These are phyloP conservation scores for Hypomontagnella monticulosa DNA, from an alignment of 495 filamentous ascomycete genomes.

Conservation along the genomic window DNA sequence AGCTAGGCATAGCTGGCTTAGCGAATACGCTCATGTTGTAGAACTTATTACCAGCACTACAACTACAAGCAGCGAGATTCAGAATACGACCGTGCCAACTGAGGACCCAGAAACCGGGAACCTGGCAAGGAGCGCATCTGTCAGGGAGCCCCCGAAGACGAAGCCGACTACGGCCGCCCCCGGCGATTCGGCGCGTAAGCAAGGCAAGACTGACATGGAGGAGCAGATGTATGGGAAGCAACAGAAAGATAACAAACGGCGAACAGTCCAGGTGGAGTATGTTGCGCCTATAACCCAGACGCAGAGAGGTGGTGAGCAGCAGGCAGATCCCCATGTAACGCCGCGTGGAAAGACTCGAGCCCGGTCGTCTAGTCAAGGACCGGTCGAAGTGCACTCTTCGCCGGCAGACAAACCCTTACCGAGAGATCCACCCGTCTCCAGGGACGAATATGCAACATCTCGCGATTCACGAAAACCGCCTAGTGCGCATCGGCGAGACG, in stretches of 20 bases:
- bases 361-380: conserved; percentile 59
- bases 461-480: conserved; percentile 55
- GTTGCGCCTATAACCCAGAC: conserved; percentile 91
- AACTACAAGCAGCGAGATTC: conserved; percentile 85
- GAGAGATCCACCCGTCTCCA: conserved; percentile 57
- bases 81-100: conserved; percentile 76
- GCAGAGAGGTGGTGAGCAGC: conserved; percentile 60
- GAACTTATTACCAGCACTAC: conserved; percentile 96
- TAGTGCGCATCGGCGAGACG: conserved; percentile 58
- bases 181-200: conserved; percentile 76
- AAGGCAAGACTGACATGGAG: conserved; percentile 78
- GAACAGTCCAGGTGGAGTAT: conserved; percentile 98
- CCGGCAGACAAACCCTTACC: conserved; percentile 63
- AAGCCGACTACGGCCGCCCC: conserved; percentile 64
- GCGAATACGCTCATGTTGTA: conserved; percentile 93
- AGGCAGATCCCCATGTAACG: conserved; percentile 31
- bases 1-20: conserved; percentile 97
- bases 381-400: conserved; percentile 54
- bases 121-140: conserved; percentile 86
- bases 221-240: conserved; percentile 65
- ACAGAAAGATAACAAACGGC: conserved; percentile 86
- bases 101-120: conserved; percentile 73
- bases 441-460: conserved; percentile 54
- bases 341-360: conserved; percentile 60
- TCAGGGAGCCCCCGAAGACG: conserved; percentile 84